These are phyloP conservation scores for Odontarrhena argentea DNA, from an alignment of 345 rosid species.

Conservation along the genomic window DNA sequence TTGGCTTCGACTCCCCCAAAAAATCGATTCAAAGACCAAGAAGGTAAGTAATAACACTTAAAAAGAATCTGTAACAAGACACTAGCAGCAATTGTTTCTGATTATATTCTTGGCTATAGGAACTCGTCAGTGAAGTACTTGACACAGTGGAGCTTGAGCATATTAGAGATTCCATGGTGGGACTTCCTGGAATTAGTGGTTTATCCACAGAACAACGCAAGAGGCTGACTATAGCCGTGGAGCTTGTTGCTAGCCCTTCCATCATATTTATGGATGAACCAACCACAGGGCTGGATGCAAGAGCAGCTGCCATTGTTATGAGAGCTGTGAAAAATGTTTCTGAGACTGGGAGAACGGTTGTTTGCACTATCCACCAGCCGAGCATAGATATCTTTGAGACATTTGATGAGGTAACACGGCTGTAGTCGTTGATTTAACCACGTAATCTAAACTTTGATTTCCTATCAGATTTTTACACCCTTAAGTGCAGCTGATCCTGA, in stretches of 20 bases:
- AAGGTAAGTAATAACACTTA: conserved; percentile 34
- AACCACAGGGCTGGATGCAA: conserved; percentile 56
- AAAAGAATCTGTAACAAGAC: conserved; percentile 1
- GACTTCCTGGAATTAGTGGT: conserved; percentile 47
- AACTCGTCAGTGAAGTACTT: conserved; percentile 48
- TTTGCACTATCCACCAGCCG: conserved; percentile 63
- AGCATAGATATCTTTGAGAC: conserved; percentile 54
- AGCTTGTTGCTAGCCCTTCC: conserved; percentile 58
- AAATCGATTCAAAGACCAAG: conserved; percentile 43
- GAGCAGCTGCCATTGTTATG: conserved; percentile 64
- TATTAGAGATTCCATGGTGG: conserved; percentile 49
- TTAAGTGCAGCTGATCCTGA: conserved; percentile 44
- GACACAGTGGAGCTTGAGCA: conserved; percentile 53
- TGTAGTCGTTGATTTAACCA: conserved; percentile 1
- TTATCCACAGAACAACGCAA: conserved; percentile 59
- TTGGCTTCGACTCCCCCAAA: conserved; percentile 51
- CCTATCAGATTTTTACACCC: background rate
- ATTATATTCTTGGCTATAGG: conserved; percentile 37
- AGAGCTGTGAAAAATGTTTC: conserved; percentile 55
- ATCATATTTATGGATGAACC: conserved; percentile 63
- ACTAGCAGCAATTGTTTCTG: background rate
- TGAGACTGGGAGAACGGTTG: conserved; percentile 54
- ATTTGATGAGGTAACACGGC: conserved; percentile 50
- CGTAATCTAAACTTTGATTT: background rate
- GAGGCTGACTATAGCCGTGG: conserved; percentile 55